phyloP scores from a whole-genome alignment of 495 filamentous ascomycete genomes.

The Trichoderma virens region DNA sequence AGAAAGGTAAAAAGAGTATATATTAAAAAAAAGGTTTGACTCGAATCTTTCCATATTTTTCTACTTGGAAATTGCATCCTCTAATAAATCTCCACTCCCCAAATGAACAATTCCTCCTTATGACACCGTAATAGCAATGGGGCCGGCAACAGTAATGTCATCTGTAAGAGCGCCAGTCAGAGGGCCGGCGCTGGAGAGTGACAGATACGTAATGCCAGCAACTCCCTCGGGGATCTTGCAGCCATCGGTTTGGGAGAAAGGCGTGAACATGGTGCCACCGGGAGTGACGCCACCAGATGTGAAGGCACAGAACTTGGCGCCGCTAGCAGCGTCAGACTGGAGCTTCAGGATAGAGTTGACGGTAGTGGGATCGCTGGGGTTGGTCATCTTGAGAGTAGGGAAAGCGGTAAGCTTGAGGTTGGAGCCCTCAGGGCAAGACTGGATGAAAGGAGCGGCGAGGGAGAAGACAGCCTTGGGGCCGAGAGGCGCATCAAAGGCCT shows the following conservation, averaged over 20 bases:
- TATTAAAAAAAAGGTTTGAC: background rate
- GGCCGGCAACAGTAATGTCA: slow-evolving; percentile 44
- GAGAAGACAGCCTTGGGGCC: slow-evolving; percentile 53
- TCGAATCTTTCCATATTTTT: background rate
- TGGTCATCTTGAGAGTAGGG: slow-evolving; percentile 46
- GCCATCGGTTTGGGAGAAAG: slow-evolving; percentile 37
- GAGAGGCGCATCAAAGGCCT: slow-evolving; percentile 53
- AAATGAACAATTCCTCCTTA: slow-evolving; percentile 18
- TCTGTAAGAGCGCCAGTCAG: slow-evolving; percentile 38
- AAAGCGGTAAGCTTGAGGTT: slow-evolving; percentile 50
- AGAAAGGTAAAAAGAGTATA: background rate
- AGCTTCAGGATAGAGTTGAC: slow-evolving; percentile 38
- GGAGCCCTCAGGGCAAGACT: slow-evolving; percentile 47
- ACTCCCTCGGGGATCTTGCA: slow-evolving; percentile 44
- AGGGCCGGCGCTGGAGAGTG: slow-evolving; percentile 37
- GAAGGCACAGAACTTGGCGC: slow-evolving; percentile 48
- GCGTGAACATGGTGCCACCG: slow-evolving; percentile 45
- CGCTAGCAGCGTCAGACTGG: slow-evolving; percentile 32
- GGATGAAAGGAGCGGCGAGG: slow-evolving; percentile 56
- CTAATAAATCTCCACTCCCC: background rate
- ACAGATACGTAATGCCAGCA: slow-evolving; percentile 49
- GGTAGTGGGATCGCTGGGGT: slow-evolving; percentile 33
- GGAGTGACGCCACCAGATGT: slow-evolving; percentile 40
- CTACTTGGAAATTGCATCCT: background rate
- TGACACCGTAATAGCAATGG: slow-evolving; percentile 42